Conservation (phyloP, 805 yeast species). For the Dipodascus geniculatus region DNA sequence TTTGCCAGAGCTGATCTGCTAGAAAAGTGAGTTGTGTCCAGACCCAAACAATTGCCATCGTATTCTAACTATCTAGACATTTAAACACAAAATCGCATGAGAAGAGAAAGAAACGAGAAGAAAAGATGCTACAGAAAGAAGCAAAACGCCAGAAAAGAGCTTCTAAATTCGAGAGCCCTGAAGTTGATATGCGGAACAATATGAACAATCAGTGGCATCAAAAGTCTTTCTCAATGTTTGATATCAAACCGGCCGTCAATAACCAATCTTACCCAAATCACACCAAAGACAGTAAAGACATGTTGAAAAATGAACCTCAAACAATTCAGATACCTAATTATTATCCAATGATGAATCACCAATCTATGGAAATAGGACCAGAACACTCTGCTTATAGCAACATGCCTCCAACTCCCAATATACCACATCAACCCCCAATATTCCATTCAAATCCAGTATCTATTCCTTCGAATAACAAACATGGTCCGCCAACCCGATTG, state of each 20-base stretch:
- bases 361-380: not conserved
- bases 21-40: conserved; percentile 14
- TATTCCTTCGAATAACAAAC: not conserved
- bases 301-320: not conserved
- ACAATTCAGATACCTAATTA: not conserved
- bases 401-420: not conserved
- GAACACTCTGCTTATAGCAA: not conserved
- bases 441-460: not conserved
- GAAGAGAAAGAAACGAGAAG: conserved; percentile 14
- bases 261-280: not conserved
- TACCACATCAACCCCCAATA: not conserved
- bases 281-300: not conserved
- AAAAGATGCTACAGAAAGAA: conserved; percentile 7
- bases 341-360: not conserved
- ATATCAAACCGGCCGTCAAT: not conserved
- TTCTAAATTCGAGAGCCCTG: not conserved
- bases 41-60: no score
- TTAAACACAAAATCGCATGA: conserved; percentile 16
- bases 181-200: not conserved
- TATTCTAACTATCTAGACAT: no score
- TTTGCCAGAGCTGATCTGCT: conserved; percentile 24
- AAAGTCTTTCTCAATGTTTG: not conserved
- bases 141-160: conserved; percentile 1
- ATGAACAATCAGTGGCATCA: not conserved
- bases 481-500: not conserved